phyloP scores from a whole-genome alignment of 352 stramenopile genomes.

The Phytophthora pistaciae region DNA sequence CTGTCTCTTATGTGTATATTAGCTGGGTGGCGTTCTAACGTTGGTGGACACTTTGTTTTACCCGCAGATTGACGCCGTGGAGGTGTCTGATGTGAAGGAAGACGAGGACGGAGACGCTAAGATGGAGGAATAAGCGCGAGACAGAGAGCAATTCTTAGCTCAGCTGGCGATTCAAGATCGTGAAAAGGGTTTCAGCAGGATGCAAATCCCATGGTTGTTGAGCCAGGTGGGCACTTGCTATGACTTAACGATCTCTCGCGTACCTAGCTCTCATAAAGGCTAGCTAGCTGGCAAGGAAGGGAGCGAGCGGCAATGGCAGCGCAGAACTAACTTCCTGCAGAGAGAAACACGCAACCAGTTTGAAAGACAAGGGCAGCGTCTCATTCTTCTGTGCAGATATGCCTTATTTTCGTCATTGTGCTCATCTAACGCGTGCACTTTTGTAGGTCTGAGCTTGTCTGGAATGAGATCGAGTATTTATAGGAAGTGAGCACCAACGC shows the following conservation, averaged over 20 bases:
- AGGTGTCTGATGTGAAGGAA: conserved; percentile 84
- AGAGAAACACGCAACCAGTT: conserved; percentile 46
- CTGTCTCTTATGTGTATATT: not conserved
- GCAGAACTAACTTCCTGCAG: conserved; percentile 25
- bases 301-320: conserved; percentile 14
- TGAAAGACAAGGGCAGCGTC: conserved; percentile 31
- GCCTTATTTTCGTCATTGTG: conserved; percentile 19
- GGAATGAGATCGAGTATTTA: conserved; percentile 24
- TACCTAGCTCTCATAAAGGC: conserved; percentile 20
- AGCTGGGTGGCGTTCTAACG: not conserved
- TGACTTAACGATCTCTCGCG: conserved; percentile 10
- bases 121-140: conserved; percentile 78
- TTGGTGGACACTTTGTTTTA: conserved; percentile 3
- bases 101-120: conserved; percentile 83
- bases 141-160: conserved; percentile 11
- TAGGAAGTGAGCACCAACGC: conserved; percentile 4
- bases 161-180: conserved; percentile 3
- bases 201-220: conserved; percentile 11
- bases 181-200: conserved; percentile 6
- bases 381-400: not conserved
- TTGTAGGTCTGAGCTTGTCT: not conserved
- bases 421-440: conserved; percentile 8
- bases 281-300: conserved; percentile 11
- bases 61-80: conserved; percentile 84
- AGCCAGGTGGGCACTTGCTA: conserved; percentile 10